Conservation (phyloP, 2,329 filamentous ascomycete species). For the Tothia fuscella region DNA sequence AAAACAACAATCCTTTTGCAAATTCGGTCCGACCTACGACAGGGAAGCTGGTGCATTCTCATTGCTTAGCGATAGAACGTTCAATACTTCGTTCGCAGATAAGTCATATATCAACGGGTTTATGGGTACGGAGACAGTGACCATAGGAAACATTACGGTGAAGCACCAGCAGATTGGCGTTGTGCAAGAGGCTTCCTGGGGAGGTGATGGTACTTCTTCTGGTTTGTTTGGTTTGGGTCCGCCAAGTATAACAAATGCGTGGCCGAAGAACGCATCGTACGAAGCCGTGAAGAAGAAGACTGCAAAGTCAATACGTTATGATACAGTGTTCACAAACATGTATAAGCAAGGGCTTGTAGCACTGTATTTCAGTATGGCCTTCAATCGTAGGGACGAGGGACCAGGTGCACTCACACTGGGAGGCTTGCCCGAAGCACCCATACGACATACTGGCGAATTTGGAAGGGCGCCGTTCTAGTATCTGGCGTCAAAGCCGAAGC, state of each 20-base stretch:
- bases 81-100: constrained; percentile 8
- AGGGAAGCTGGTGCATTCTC: background rate
- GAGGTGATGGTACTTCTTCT: constrained; percentile 8
- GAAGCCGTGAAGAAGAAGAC: background rate
- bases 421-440: constrained; percentile 1
- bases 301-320: background rate
- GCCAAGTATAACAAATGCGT: constrained; percentile 8
- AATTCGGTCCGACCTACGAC: background rate
- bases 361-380: constrained; percentile 9
- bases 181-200: background rate
- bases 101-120: constrained; percentile 3
- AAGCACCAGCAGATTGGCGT: constrained; percentile 5
- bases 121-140: constrained; percentile 4
- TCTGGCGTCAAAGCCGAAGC: background rate
- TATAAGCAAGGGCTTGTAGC: background rate
- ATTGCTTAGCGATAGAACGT: background rate
- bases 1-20: too few relatives aligned
- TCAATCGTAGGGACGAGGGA: constrained; percentile 7
- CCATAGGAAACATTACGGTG: constrained; percentile 2
- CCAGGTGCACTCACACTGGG: constrained; percentile 7
- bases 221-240: constrained; percentile 9
- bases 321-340: constrained; percentile 2
- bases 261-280: too few relatives aligned
- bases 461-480: constrained; percentile 2
- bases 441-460: constrained; percentile 1